Evolutionary conservation across 345 rosid genomes (phyloP), one percentile per base, ranked within the genome.

Genomic region (Garcia nutans): DNA sequence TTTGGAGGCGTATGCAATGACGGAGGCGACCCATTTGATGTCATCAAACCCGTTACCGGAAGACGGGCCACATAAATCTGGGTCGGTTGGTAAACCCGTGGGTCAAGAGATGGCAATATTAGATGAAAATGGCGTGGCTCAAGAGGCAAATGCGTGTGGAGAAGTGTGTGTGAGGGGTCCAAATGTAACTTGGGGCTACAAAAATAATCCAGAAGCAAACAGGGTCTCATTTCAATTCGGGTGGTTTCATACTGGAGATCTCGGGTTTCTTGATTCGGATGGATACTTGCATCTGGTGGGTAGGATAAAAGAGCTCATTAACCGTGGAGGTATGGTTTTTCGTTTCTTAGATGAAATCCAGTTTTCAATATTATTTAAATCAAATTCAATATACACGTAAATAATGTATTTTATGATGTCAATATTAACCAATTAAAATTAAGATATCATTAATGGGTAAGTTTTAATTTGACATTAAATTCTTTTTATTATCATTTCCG

Each of bases 241-340:
- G 26, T 93, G 97, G 99, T 95, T 95, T 80, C 99, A 90, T 69
- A 93, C 99, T 0, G 99, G 99, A n/a, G 99, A 95, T 75, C 42
- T 91, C 8, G 99, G 97, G 24, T 83, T 59, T 81, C 81, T 93
- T 52, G 97, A 95, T 79, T 75, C 89, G 0, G 99, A 95, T 65
- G 99, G 99, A 12, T 93, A 90, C 79, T 80, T 95, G 92, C 87
- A 87, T 81, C 85, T 95, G 24, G 97, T 93, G 37, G 99, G 99
- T 74, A 85, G 99, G 73, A 95, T 91, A 82, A 95, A 95, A 88
- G 99, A 95, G 86, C 97, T 95, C 31, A 88, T 95, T 76, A 95
- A 95, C 83, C 99, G 99, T 68, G 99, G 99, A 85, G 99, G 98
- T 94, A 76, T 26, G 5, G 1, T 31, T 62, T 28, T 28, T 15